Evolutionary conservation across 2,329 filamentous ascomycete genomes (phyloP), one percentile per base, ranked within the genome.

Genomic region (Epichloe uncinata): DNA sequence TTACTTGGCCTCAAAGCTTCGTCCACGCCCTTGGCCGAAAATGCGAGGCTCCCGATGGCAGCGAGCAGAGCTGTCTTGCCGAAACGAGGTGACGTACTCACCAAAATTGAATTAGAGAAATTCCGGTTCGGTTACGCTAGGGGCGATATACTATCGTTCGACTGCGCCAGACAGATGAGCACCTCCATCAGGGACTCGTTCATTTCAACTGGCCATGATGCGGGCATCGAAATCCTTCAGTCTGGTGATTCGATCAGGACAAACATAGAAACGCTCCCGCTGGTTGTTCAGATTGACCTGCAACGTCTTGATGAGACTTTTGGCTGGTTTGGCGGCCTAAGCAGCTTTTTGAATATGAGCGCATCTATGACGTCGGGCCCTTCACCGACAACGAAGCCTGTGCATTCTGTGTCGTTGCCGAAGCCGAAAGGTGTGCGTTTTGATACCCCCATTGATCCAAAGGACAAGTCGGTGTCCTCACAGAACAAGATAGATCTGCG

Each of bases 281-380:
- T 96, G 2, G 79, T 83, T 52, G 64, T 95, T 9, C 78, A 82
- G 50, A 67, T 97, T 40, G 87, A 97, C 61, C 69, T 96, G 15
- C 82, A 84, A 55, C 78, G 79, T 50, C 69, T 97, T 20, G 93
- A 97, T 57, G 89, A 95, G 58, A 87, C 87, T 0, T 81, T 97
- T 52, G 80, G 81, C 50, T 88, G 87, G 74, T 90, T 96, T 66
- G 93, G 93, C 37, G 93, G 93, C 0, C 71, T 98, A 42, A 95
- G 90, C 63, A 87, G 89, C 56, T 84, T 98, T 48, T 71, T 98
- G 42, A 94, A 93, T 58, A 78, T 96, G 63, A 87, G 89, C 54
- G 85, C 79, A 52, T 95, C 91, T 0, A 85, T 95, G 54, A 80
- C 84, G 11, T 89, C 86, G 0, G 84, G 79, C 52, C 75, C 79